Base-by-base conservation (phyloP, 2,329 filamentous ascomycete genomes). In the Aspergillus luchuensis region DNA sequence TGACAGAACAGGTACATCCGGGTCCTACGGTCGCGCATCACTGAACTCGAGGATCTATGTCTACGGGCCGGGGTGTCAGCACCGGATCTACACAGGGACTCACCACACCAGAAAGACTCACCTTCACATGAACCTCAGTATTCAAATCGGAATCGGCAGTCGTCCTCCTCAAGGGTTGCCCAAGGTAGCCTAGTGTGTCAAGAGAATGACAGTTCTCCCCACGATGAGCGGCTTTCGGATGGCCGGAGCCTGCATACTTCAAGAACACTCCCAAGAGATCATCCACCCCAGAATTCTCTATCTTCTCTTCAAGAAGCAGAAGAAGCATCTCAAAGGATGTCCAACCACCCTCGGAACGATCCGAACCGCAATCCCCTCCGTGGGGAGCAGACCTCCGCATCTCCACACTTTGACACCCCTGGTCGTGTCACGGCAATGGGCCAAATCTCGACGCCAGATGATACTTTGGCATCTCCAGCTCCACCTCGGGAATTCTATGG, bases 401-500 rank as follows among this genome's bases (percentile, higher is more conserved):
- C 53, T 13, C 41, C 54, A 10, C 54, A 56, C n/a, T 49, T 48
- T 23, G 41, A 56, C 17, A 56, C n/a, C 23, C 54, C 41, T 2
- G 41, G 57, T 8, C 38, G 53, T 55, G 19, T 77, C 28, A 76
- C 74, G 0, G 76, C 73, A 8, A 79, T 80, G 77, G 77, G 78
- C 2, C 73, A 76, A 15, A 70, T 72, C n/a, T 71, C 73, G 2
- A 71, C 73, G 6, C 68, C 72, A 17, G 68, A 72, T n/a, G 63
- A 71, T 10, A 63, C 61, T 1, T 21, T 11, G 66, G 62, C 52
- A 47, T 61, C 64, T 5, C 60, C 67, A 2, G 51, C 57, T 4
- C 61, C 67, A 2, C 51, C 55, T 25, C 66, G 75, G 36, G 70
- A 74, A 47, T 80, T 74, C 43, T 79, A 76, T 38, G 78, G 78